Evolutionary conservation across 257 asterid species (phyloP).

Genomic region (Fraxinus excelsior): DNA sequence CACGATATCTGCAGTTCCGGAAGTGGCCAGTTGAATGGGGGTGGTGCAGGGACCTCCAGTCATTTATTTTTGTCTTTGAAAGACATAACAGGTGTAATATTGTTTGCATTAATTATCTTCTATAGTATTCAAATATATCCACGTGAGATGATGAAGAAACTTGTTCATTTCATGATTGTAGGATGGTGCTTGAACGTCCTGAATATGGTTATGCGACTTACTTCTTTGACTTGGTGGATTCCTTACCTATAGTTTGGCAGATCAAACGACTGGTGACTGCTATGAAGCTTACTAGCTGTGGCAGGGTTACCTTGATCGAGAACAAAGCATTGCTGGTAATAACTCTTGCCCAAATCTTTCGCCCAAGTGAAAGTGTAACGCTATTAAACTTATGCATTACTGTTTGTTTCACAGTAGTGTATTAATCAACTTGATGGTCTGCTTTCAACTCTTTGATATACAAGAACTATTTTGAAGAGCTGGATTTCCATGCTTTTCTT

Average conservation of each 20-base stretch:
- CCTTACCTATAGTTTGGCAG: conserved; percentile 76
- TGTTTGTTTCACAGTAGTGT: not conserved
- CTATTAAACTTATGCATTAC: not conserved
- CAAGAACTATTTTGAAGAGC: not conserved
- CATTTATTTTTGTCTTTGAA: conserved; percentile 89
- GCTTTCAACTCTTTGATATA: conserved; percentile 15
- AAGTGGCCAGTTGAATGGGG: conserved; percentile 99
- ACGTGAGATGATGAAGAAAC: conserved; percentile 10
- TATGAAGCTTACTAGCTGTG: conserved; percentile 82
- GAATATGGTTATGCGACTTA: conserved; percentile 97
- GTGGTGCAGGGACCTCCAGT: conserved; percentile 94
- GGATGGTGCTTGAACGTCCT: conserved; percentile 98
- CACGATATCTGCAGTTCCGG: conserved; percentile 67
- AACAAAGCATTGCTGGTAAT: conserved; percentile 76
- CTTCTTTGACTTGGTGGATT: conserved; percentile 71
- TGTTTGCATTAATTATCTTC: conserved; percentile 10
- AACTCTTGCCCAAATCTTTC: conserved; percentile 19
- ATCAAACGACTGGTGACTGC: conserved; percentile 73
- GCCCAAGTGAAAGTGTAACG: conserved; percentile 6
- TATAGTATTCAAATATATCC: conserved; percentile 14
- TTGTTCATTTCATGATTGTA: conserved; percentile 36
- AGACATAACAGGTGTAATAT: conserved; percentile 76
- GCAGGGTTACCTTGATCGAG: conserved; percentile 70
- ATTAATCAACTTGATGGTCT: conserved; percentile 5
- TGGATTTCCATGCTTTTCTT: conserved; percentile 3